Conservation (phyloP, 306 rosid genomes). For the Crataegus laevigata region DNA sequence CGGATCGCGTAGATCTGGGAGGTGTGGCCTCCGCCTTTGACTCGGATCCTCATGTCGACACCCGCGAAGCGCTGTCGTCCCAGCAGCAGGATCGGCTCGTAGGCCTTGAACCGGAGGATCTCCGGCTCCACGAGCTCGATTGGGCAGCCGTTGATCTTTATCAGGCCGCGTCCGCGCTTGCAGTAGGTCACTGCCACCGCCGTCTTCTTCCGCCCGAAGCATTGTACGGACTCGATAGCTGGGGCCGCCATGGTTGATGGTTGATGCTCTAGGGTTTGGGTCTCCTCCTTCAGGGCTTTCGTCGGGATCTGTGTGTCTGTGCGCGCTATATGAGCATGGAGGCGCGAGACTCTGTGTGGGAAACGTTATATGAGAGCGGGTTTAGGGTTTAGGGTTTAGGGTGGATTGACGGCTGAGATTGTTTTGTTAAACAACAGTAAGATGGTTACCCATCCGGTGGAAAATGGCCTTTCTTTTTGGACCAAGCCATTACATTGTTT, state of each 20-base stretch:
- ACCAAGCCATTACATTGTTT: not conserved
- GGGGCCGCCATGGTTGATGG: conserved; percentile 28
- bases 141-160: conserved; percentile 51
- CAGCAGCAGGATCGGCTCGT: conserved; percentile 42
- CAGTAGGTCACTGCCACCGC: conserved; percentile 53
- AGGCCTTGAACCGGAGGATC: conserved; percentile 46
- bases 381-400: not conserved
- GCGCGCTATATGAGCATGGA: not conserved
- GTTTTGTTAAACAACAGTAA: not conserved
- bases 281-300: not conserved
- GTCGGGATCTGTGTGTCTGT: too few relatives aligned
- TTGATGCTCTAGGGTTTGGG: not conserved
- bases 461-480: not conserved
- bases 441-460: not conserved
- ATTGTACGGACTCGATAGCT: conserved; percentile 32
- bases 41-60: conserved; percentile 48
- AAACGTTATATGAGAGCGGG: not conserved
- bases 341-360: not conserved
- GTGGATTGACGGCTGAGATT: conserved; percentile 8
- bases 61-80: conserved; percentile 44
- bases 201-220: conserved; percentile 50
- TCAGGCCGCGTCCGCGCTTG: conserved; percentile 42
- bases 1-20: conserved; percentile 55
- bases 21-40: conserved; percentile 46
- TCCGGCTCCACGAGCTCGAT: conserved; percentile 48